Evolutionary conservation across 441 rosid species (phyloP).

Genomic region (Euphorbia schlechtendalii): DNA sequence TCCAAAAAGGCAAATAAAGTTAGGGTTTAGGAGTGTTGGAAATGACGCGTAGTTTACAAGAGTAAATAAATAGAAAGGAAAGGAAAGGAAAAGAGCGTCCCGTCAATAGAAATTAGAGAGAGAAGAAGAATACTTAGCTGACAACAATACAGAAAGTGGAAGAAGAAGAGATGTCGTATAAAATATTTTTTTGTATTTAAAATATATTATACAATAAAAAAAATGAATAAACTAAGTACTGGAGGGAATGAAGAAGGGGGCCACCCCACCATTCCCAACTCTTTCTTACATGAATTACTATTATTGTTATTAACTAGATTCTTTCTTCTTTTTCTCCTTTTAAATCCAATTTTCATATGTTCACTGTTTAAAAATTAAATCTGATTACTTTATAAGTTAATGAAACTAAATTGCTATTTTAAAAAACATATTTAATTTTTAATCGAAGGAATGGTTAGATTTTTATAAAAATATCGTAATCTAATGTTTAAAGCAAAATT

Average conservation of each 20-base stretch:
- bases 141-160: neutral
- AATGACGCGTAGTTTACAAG: conserved; percentile 24
- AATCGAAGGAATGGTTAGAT: too few species aligned
- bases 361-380: too few species aligned
- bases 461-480: too few species aligned
- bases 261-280: neutral
- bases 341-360: too few species aligned
- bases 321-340: neutral
- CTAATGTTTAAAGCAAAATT: too few species aligned
- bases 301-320: neutral
- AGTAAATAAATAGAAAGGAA: neutral
- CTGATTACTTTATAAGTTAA: too few species aligned
- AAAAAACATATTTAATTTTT: too few species aligned
- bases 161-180: neutral
- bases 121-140: neutral
- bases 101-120: neutral
- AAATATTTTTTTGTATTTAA: neutral
- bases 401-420: too few species aligned
- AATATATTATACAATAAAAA: neutral
- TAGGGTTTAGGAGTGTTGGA: conserved; percentile 28
- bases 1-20: neutral
- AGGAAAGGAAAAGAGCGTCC: neutral
- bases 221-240: neutral
- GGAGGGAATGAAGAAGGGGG: neutral
- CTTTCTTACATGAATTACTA: neutral